Base-by-base conservation (phyloP, 352 stramenopile species). In the Globisporangium recalcitrans region DNA sequence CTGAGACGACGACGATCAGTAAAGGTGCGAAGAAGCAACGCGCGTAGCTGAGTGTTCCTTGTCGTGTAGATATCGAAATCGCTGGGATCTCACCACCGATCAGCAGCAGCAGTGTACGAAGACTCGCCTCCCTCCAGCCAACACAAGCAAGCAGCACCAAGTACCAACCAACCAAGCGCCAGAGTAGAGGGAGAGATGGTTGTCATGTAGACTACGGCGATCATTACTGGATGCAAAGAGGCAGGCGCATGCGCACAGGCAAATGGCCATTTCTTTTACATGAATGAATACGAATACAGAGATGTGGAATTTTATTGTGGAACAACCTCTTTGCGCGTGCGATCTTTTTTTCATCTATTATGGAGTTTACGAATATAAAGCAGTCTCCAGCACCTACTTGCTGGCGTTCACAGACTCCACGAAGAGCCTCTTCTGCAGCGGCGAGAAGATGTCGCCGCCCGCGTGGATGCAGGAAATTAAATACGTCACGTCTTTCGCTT, bases 381-480 rank as follows among this genome's bases (percentile, higher is more conserved):
- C 19, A 40, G 34, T 13, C 13, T 11, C 21, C 19, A 46, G 14
- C 3, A 22, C 16, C 38, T 46, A 57, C 51, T 44, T 64, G 62
- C 26, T 75, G 32, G 62, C 61, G 26, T 46, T 61, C 27, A 83
- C 67, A 4, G 82, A 85, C 62, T 88, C 80, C 36, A 92, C 70
- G 27, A 95, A 92, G 26, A 95, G 80, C 68, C 84, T 86, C 61
- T 95, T 86, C 63, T 95, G 84, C 44, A 93, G 68, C 16, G 84
- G 82, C 26, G 84, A 78, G 66, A 93, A 93, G 52, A 93, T 72
- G 70, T 95, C 85, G 51, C 72, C 82, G 27, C 85, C 82, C 10
- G 80, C 74, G 54, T 92, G 78, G 65, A 95, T 93, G 63, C 84
- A 90, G 42, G 82, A 90, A 68, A 95, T 93, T 85, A 95, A 90